These are phyloP conservation scores for Lepidopterella palustris DNA, from an alignment of 495 filamentous ascomycete genomes.

Conservation along the genomic window DNA sequence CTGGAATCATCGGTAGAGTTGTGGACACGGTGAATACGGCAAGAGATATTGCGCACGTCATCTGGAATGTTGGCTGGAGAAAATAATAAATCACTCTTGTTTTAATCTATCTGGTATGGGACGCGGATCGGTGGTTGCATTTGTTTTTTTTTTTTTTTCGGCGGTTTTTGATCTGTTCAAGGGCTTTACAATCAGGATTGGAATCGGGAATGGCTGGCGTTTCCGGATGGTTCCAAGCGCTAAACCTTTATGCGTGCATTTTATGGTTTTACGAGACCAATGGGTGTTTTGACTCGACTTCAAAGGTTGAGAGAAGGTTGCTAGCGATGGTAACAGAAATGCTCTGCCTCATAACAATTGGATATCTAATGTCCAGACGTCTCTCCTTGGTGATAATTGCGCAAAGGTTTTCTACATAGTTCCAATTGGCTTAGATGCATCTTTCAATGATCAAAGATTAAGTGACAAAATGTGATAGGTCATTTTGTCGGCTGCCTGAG, in stretches of 20 bases:
- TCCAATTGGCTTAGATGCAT: too few relatives aligned
- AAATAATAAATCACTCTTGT: conserved; percentile 13
- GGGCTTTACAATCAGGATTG: too few relatives aligned
- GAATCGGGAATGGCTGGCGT: not conserved
- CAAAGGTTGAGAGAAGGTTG: not conserved
- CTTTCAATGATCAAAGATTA: too few relatives aligned
- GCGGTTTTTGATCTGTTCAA: too few relatives aligned
- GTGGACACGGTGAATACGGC: conserved; percentile 95
- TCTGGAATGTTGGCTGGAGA: conserved; percentile 97
- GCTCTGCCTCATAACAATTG: not conserved
- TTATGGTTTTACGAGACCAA: not conserved
- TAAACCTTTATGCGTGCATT: not conserved
- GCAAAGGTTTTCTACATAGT: too few relatives aligned
- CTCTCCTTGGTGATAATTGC: too few relatives aligned
- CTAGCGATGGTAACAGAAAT: not conserved
- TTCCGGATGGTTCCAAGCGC: not conserved
- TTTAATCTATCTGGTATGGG: not conserved
- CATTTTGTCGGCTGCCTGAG: not conserved
- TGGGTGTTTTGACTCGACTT: not conserved
- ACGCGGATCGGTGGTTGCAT: not conserved
- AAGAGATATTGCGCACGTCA: conserved; percentile 89
- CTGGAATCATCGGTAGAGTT: conserved; percentile 69
- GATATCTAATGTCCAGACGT: too few relatives aligned
- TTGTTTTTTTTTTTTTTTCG: not conserved
- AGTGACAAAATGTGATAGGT: not conserved